A percentile compares a stretch with the other conserved stretches of the same genome.
These are phyloP conservation scores for Saccharomyces hybrid DNA, from an alignment of 1,139 yeast genomes.

Conservation along the genomic window DNA sequence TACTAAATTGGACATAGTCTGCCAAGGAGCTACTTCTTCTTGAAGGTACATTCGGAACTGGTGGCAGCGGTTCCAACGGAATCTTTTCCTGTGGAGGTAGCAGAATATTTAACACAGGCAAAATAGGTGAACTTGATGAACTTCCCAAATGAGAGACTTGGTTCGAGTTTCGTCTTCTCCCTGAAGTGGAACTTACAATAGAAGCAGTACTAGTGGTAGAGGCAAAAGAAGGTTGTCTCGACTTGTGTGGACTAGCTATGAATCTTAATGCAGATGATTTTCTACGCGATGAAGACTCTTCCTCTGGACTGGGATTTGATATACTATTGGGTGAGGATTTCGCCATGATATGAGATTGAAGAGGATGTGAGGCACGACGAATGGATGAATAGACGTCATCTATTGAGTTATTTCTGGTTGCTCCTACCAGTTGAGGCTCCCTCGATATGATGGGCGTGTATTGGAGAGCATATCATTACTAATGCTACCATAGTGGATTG, in stretches of 20 bases:
- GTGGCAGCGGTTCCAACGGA: conserved; percentile 21
- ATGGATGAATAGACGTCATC: conserved; percentile 1
- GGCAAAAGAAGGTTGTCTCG: conserved; percentile 21
- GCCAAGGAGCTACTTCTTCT: conserved; percentile 12
- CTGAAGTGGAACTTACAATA: conserved; percentile 27
- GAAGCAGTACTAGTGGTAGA: conserved; percentile 30
- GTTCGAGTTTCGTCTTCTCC: conserved; percentile 11
- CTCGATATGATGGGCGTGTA: conserved; percentile 6
- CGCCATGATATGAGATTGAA: not conserved
- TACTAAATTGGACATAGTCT: conserved; percentile 14
- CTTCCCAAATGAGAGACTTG: conserved; percentile 6
- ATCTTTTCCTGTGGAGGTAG: conserved; percentile 42
- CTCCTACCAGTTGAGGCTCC: conserved; percentile 11
- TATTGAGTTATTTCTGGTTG: conserved; percentile 3
- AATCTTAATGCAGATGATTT: not conserved
- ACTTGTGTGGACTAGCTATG: conserved; percentile 1
- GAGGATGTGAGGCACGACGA: conserved; percentile 12
- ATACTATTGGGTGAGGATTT: not conserved
- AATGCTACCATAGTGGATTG: not conserved
- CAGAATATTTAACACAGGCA: conserved; percentile 25
- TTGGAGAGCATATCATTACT: conserved; percentile 1
- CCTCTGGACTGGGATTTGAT: not conserved
- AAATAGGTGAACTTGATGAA: not conserved
- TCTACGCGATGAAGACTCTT: not conserved
- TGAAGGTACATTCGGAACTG: conserved; percentile 8